These are phyloP conservation scores for Sungouiella blattae DNA, from an alignment of 805 yeast species.

Conservation along the genomic window DNA sequence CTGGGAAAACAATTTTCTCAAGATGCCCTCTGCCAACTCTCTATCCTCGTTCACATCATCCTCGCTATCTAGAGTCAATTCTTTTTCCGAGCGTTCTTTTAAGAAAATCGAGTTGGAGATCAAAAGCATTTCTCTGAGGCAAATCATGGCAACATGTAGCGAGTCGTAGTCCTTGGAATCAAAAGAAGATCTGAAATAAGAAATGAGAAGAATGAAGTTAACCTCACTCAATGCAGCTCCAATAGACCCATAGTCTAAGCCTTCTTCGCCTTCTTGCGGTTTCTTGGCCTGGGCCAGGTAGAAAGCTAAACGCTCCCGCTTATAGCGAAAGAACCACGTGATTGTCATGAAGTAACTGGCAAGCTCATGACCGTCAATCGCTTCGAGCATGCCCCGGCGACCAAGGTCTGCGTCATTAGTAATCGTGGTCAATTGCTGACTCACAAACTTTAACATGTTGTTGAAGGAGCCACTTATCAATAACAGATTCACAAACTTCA, in stretches of 20 bases:
- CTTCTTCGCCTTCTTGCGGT: conserved; percentile 23
- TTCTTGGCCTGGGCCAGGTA: conserved; percentile 2
- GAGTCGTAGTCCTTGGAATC: conserved; percentile 51
- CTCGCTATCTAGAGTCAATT: conserved; percentile 15
- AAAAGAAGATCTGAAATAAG: conserved; percentile 41
- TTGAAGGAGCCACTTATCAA: conserved; percentile 77
- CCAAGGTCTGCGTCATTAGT: conserved; percentile 13
- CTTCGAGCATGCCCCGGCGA: conserved; percentile 24
- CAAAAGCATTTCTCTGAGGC: conserved; percentile 60
- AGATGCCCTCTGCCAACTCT: conserved; percentile 53
- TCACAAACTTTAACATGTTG: conserved; percentile 52
- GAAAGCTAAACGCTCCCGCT: conserved; percentile 32
- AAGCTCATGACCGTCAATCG: conserved; percentile 33
- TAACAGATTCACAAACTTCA: conserved; percentile 47
- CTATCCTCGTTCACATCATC: conserved; percentile 46
- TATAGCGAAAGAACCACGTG: conserved; percentile 76
- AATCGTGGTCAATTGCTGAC: conserved; percentile 23
- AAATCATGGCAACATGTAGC: conserved; percentile 65
- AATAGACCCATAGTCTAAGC: conserved; percentile 40
- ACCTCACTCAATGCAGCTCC: conserved; percentile 60
- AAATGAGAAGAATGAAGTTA: conserved; percentile 51
- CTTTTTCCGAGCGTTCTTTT: conserved; percentile 14
- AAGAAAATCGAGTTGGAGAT: conserved; percentile 43
- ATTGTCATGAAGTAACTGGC: conserved; percentile 53
- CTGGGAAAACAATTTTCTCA: conserved; percentile 67